Conservation (phyloP, 192 early-diverging fungal species). For the Funneliformis mosseae region DNA sequence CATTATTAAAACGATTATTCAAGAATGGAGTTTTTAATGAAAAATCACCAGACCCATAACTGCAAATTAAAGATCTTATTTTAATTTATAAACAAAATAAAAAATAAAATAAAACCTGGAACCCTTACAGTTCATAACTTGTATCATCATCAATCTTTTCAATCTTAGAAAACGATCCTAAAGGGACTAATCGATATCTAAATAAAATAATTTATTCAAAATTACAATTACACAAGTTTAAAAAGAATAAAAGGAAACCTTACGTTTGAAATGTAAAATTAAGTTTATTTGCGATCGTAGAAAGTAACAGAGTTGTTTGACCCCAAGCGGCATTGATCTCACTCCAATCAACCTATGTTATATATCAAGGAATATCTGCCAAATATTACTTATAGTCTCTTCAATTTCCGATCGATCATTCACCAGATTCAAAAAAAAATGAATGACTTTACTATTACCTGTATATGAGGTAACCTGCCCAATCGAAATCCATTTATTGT, state of each 20-base stretch:
- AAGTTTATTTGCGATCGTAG: constrained; percentile 84
- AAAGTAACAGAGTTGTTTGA: constrained; percentile 81
- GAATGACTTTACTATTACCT: constrained; percentile 44
- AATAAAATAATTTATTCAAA: background rate
- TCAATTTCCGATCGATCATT: background rate
- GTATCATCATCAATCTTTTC: constrained; percentile 81
- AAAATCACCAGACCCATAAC: constrained; percentile 84
- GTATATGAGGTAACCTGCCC: constrained; percentile 74
- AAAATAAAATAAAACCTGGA: background rate
- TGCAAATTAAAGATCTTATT: constrained; percentile 36
- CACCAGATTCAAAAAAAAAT: no score
- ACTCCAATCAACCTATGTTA: constrained; percentile 79
- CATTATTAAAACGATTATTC: constrained; percentile 84
- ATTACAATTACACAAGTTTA: background rate
- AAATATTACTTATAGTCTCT: background rate
- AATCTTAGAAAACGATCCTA: constrained; percentile 90
- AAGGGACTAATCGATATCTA: constrained; percentile 82
- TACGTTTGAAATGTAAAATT: constrained; percentile 80
- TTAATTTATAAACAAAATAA: no score
- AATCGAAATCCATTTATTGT: constrained; percentile 94
- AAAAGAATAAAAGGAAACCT: background rate
- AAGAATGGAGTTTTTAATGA: constrained; percentile 74
- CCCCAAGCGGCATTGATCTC: constrained; percentile 98
- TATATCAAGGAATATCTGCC: constrained; percentile 9
- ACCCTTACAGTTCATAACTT: constrained; percentile 75